Evolutionary conservation across 2,329 filamentous ascomycete species (phyloP).

Genomic region (Thermomyces lanuginosus): DNA sequence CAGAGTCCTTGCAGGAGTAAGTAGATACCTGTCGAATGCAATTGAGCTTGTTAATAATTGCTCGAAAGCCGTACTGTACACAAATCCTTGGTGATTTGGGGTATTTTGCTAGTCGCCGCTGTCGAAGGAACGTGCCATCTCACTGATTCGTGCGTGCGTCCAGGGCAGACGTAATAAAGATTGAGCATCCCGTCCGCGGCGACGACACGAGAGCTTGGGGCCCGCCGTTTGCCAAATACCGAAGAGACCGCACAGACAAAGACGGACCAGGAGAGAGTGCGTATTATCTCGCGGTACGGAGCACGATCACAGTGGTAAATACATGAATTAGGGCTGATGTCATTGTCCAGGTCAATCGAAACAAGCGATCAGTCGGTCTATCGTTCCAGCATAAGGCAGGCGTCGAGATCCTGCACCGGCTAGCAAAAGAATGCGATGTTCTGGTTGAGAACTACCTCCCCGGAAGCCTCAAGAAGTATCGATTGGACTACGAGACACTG

Average conservation of each 20-base stretch:
- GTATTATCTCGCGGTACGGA: slow-evolving; percentile 70
- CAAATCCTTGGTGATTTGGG: slow-evolving; percentile 93
- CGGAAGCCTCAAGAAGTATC: slow-evolving; percentile 74
- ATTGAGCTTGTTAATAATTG: slow-evolving; percentile 3
- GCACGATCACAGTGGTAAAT: not conserved
- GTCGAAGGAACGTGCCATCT: slow-evolving; percentile 3
- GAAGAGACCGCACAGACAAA: slow-evolving; percentile 36
- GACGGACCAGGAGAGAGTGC: slow-evolving; percentile 72
- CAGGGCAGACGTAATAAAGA: slow-evolving; percentile 90
- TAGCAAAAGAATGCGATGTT: slow-evolving; percentile 74
- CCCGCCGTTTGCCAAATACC: slow-evolving; percentile 76
- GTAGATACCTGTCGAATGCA: slow-evolving; percentile 18
- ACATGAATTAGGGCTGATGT: not conserved
- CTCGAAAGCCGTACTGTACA: slow-evolving; percentile 73
- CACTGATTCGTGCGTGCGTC: slow-evolving; percentile 11
- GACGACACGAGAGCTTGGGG: slow-evolving; percentile 96
- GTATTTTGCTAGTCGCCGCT: slow-evolving; percentile 36
- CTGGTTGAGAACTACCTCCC: slow-evolving; percentile 96
- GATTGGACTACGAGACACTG: slow-evolving; percentile 72
- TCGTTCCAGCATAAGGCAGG: slow-evolving; percentile 79
- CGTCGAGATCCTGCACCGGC: slow-evolving; percentile 69
- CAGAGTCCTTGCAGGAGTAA: slow-evolving; percentile 78
- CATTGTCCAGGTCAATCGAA: slow-evolving; percentile 61
- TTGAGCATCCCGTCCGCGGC: slow-evolving; percentile 79
- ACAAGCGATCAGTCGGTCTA: slow-evolving; percentile 85